Percentiles rank a stretch among this genome's conserved stretches.
phyloP scores from a whole-genome alignment of 164 flowering plant genomes.

The Brasenia schreberi region DNA sequence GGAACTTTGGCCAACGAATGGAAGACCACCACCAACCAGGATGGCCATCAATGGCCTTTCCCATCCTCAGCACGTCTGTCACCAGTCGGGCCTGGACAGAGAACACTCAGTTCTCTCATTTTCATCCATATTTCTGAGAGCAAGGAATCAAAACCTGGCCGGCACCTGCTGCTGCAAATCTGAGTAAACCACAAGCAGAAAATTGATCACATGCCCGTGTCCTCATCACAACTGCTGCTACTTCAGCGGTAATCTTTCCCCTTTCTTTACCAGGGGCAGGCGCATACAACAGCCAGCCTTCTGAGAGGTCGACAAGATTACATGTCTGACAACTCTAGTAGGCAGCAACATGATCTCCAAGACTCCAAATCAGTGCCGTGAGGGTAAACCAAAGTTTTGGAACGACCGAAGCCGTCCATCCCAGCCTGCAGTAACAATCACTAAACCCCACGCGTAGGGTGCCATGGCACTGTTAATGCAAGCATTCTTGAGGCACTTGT shows the following conservation, averaged over 20 bases:
- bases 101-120: neutral
- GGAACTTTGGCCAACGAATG: neutral
- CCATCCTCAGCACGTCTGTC: neutral
- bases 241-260: neutral
- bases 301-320: neutral
- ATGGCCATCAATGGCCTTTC: neutral
- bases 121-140: neutral
- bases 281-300: neutral
- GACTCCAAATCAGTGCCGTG: conserved; percentile 22
- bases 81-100: neutral
- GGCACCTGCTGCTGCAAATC: neutral
- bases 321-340: neutral
- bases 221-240: neutral
- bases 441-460: conserved; percentile 74
- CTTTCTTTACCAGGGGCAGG: neutral
- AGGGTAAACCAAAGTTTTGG: conserved; percentile 73
- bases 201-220: neutral
- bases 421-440: conserved; percentile 75
- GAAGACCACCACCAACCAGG: neutral
- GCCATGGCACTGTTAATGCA: conserved; percentile 29
- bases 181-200: neutral
- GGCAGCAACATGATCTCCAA: neutral
- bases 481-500: conserved; percentile 49
- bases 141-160: neutral
- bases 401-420: conserved; percentile 76